Conservation (phyloP, 163 green algal species). For the Scenedesmus sp. region DNA sequence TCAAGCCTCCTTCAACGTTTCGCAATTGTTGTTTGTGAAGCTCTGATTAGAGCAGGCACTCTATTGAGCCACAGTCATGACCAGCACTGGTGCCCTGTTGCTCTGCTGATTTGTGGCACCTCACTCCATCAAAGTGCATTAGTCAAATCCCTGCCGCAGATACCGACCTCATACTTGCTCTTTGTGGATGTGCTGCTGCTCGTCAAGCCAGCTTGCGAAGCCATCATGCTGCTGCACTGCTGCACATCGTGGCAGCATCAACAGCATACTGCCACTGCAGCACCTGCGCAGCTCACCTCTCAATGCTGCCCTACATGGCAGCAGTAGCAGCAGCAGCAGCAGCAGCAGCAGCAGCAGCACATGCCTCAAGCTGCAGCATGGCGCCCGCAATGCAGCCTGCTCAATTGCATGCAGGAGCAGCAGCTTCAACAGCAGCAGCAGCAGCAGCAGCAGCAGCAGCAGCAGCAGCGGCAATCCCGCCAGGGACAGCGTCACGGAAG, state of each 20-base stretch:
- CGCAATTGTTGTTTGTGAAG: too few species aligned
- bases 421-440: not conserved
- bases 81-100: not conserved
- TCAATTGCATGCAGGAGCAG: conserved; percentile 16
- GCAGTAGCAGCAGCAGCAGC: not conserved
- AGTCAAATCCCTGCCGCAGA: too few species aligned
- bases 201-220: not conserved
- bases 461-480: not conserved
- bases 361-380: not conserved
- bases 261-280: not conserved
- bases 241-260: not conserved
- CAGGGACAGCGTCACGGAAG: not conserved
- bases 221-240: not conserved
- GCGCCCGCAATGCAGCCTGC: not conserved
- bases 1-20: too few species aligned
- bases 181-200: too few species aligned
- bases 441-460: conserved; percentile 7
- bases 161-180: too few species aligned
- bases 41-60: too few species aligned
- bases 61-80: too few species aligned
- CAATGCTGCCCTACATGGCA: not conserved
- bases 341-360: not conserved
- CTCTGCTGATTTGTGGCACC: not conserved
- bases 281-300: not conserved
- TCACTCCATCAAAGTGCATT: too few species aligned